These are phyloP conservation scores for Pseudotsuga menziesii DNA, from an alignment of 75 land plant species.

Conservation along the genomic window DNA sequence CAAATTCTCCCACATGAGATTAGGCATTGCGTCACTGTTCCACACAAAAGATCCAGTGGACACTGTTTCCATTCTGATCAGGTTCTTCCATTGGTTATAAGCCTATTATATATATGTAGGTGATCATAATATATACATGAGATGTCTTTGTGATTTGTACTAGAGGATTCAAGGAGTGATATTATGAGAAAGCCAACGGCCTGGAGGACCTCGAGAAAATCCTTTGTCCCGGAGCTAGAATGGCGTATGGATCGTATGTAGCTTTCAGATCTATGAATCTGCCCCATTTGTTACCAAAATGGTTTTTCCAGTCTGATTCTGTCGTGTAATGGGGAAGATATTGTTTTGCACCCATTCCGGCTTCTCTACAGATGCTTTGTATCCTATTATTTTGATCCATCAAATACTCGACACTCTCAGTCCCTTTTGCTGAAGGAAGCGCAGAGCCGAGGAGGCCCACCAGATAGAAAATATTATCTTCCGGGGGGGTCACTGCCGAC, in stretches of 20 bases:
- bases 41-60: too few species aligned
- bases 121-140: too few species aligned
- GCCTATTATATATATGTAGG: too few species aligned
- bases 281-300: constrained; percentile 37
- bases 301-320: constrained; percentile 22
- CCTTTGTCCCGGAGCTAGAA: constrained; percentile 40
- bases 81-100: too few species aligned
- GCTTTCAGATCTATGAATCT: constrained; percentile 19
- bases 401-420: constrained; percentile 27
- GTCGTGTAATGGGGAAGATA: constrained; percentile 21
- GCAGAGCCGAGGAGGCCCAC: constrained; percentile 69
- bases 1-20: too few species aligned
- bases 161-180: too few species aligned
- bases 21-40: too few species aligned
- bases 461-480: constrained; percentile 66
- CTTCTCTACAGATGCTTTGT: constrained; percentile 22
- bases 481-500: constrained; percentile 63
- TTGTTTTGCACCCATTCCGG: constrained; percentile 24
- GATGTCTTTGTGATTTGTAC: too few species aligned
- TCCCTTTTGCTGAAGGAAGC: constrained; percentile 23
- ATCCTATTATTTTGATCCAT: constrained; percentile 50
- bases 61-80: too few species aligned
- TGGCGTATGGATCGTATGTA: constrained; percentile 28
- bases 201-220: constrained; percentile 15
- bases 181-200: too few species aligned